Evolutionary conservation across 768 basidiomycete species (phyloP), one percentile per base, ranked within the genome.

Genomic region (Phallus indusiatus): DNA sequence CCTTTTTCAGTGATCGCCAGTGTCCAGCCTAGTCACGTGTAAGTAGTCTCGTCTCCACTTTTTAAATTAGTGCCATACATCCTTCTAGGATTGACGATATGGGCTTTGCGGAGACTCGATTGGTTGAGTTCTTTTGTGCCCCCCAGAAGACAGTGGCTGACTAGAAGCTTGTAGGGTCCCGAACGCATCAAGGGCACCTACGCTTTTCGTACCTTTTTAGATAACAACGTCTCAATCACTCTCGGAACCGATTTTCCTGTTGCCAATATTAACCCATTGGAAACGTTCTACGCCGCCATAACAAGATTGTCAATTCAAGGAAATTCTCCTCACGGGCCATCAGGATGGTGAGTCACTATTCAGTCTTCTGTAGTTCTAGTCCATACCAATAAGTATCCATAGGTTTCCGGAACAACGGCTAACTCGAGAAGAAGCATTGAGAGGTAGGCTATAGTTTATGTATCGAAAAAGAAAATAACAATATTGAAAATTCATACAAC

Each of bases 221-320:
- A 79, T 5, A 71, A 73, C n/a, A 70, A 77, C 0, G 69, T 84
- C 14, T 17, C 49, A 49, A 77, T 94, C 1, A 85, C 92, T 0
- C 76, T 97, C 1, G 94, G 95, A 1, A 91, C 92, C 2, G 94
- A 97, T 69, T 96, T 97, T 70, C 95, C 95, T 0, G 85, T 97
- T 2, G 94, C 97, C 70, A 80, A 82, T 10, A 85, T 95, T 55
- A 90, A 95, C 66, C 94, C 95, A 0, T 73, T 97, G 35, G 74
- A 88, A 2, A 91, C 90, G 0, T 94, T 96, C 71, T 92, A 94
- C 64, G 93, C 95, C 5, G 91, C 92, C 0, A 79, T 93, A 1
- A 78, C 91, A 1, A 80, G 94, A 14, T 74, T 90, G 5, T 78
- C 80, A 21, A 74, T 77, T 1, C 75, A 81, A 12, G 92, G 92